phyloP scores from a whole-genome alignment of 2,329 filamentous ascomycete species.

The Plectosphaerella cucumerina region DNA sequence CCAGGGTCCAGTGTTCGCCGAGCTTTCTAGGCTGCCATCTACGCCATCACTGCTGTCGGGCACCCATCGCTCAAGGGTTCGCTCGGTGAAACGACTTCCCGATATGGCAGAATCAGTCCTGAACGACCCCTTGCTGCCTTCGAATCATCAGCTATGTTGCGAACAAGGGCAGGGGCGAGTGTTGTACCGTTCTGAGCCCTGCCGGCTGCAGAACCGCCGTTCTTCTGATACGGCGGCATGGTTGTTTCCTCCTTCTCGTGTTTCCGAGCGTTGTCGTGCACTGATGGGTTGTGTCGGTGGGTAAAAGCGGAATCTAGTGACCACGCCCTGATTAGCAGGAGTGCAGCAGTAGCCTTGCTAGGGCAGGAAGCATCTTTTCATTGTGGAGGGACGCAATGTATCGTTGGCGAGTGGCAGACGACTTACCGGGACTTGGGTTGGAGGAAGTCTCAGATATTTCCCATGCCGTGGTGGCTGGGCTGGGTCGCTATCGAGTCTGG shows the following conservation, averaged over 20 bases:
- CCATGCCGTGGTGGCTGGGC: too few species aligned
- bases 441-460: neutral
- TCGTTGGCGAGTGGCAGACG: too few species aligned
- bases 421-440: neutral
- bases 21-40: slow-evolving; percentile 68
- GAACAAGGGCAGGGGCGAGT: neutral
- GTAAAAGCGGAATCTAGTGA: too few species aligned
- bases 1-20: slow-evolving; percentile 57
- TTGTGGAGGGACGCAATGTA: too few species aligned
- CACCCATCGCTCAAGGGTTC: slow-evolving; percentile 78
- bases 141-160: slow-evolving; percentile 5
- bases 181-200: neutral
- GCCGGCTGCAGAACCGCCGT: neutral
- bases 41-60: slow-evolving; percentile 58
- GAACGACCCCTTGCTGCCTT: slow-evolving; percentile 67
- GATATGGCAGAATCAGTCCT: slow-evolving; percentile 88
- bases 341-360: too few species aligned
- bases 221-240: neutral
- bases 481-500: too few species aligned
- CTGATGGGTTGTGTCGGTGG: too few species aligned
- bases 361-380: too few species aligned
- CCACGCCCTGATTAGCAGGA: too few species aligned
- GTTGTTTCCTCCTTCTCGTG: neutral
- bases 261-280: too few species aligned
- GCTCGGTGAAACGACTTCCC: slow-evolving; percentile 65